Base-by-base conservation (phyloP, 768 basidiomycete species). In the Podaxis pistillaris region DNA sequence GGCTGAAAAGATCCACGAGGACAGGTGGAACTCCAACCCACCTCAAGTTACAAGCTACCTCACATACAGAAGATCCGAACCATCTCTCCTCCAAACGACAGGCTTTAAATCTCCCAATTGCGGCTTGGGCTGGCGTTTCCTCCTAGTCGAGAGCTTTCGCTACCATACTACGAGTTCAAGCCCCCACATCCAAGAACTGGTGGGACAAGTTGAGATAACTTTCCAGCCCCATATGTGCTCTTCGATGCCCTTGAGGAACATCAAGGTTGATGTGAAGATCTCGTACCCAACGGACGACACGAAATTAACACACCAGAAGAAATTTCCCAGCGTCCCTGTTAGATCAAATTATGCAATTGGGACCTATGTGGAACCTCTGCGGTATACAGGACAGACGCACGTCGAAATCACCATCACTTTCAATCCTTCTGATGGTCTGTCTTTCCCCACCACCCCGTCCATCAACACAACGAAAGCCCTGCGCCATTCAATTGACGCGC, bases 1-100 rank as follows among this genome's bases (percentile, higher is more conserved):
- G 38, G 19, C 24, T 8, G 55, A 56, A 12, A 60, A 15, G 66
- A 65, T 37, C 58, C 60, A 28, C 64, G 65, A 33, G 57, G 53
- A 49, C 55, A 40, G 28, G 19, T 56, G 22, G 55, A 41, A 41
- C 24, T 15, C 55, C 19, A 49, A 19, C 47, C 47, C 47, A 22
- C 47, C 47, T 19, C 47, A 49, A 49, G 19, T 49, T 11, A 49
- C 47, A 58, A n/a, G 66, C 68, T 36, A 62, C 62, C 26, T 58
- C 15, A 33, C 57, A 33, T 49, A 49, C 36, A 3, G 47, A 1
- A 30, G 24, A 3, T 22, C n/a, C 9, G 47, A 49, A 33, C 12
- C 28, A 5, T 24, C 36, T 4, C 56, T 36, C 15, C 50, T 22
- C 24, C 3, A 28, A 19, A 13, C 55, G 13, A 22, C 28, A 13